Percentiles rank a stretch among this genome's conserved stretches.
phyloP scores from a whole-genome alignment of 257 asterid genomes.

The Solanum virginianum region DNA sequence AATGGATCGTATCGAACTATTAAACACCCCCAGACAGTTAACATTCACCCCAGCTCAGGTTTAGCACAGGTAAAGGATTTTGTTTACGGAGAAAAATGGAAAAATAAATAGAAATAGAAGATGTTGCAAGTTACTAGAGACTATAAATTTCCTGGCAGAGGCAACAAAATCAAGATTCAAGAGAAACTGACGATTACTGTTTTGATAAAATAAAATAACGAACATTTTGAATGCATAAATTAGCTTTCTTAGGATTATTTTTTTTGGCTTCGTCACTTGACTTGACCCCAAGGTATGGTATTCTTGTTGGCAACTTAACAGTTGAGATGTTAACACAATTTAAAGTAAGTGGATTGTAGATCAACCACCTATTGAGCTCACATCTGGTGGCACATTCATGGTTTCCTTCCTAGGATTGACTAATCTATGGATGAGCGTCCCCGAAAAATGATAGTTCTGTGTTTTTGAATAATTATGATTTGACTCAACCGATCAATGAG shows the following conservation, averaged over 20 bases:
- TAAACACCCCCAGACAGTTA: conserved; percentile 78
- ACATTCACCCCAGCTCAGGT: conserved; percentile 90
- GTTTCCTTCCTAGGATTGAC: background rate
- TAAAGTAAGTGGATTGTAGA: background rate
- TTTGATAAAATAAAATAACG: background rate
- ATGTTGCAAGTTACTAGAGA: background rate
- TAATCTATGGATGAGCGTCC: background rate
- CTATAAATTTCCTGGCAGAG: background rate
- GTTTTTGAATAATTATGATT: background rate
- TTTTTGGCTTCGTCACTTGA: background rate
- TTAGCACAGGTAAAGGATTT: conserved; percentile 46
- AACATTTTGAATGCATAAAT: background rate
- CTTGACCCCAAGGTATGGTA: background rate
- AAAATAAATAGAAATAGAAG: background rate
- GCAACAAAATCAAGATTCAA: background rate
- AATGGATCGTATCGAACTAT: conserved; percentile 76
- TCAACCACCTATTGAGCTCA: background rate
- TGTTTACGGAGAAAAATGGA: background rate
- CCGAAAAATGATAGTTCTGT: background rate
- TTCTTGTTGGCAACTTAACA: background rate
- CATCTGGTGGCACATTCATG: background rate
- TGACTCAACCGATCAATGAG: background rate
- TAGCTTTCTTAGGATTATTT: background rate
- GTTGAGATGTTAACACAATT: background rate
- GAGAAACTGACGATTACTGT: background rate